Evolutionary conservation across 768 basidiomycete genomes (phyloP).

Genomic region (Coprinopsis sp.): DNA sequence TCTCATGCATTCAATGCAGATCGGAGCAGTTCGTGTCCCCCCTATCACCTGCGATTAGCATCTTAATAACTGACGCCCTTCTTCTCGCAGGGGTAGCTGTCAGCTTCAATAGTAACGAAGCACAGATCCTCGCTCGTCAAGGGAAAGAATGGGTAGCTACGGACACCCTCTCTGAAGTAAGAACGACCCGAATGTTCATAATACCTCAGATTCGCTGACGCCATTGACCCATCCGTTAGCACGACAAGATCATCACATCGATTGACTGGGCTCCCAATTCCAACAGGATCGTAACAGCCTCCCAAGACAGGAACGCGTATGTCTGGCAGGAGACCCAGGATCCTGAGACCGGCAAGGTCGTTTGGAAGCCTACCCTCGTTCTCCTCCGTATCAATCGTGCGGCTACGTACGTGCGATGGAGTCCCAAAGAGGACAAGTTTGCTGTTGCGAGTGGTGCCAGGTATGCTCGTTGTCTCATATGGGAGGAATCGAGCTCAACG

Average conservation of each 20-base stretch:
- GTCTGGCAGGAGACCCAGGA: slow-evolving; percentile 90
- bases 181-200: slow-evolving; percentile 11
- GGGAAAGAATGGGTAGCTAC: slow-evolving; percentile 65
- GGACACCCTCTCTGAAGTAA: slow-evolving; percentile 83
- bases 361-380: slow-evolving; percentile 98
- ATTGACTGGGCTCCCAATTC: slow-evolving; percentile 98
- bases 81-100: slow-evolving; percentile 72
- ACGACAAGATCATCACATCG: slow-evolving; percentile 96
- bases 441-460: slow-evolving; percentile 96
- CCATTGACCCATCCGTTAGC: slow-evolving; percentile 44
- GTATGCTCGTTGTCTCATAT: slow-evolving; percentile 34
- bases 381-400: slow-evolving; percentile 92
- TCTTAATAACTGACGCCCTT: background rate
- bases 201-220: background rate
- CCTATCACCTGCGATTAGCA: background rate
- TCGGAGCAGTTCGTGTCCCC: slow-evolving; percentile 62
- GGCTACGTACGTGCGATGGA: slow-evolving; percentile 94
- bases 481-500: slow-evolving; percentile 2
- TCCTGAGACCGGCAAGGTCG: slow-evolving; percentile 58
- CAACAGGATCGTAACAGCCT: slow-evolving; percentile 96
- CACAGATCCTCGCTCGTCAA: slow-evolving; percentile 68
- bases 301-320: slow-evolving; percentile 98
- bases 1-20: slow-evolving; percentile 90
- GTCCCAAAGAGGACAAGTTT: slow-evolving; percentile 97
- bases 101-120: slow-evolving; percentile 86